Conservation (phyloP, 495 filamentous ascomycete genomes). For the Penicillium canariense region DNA sequence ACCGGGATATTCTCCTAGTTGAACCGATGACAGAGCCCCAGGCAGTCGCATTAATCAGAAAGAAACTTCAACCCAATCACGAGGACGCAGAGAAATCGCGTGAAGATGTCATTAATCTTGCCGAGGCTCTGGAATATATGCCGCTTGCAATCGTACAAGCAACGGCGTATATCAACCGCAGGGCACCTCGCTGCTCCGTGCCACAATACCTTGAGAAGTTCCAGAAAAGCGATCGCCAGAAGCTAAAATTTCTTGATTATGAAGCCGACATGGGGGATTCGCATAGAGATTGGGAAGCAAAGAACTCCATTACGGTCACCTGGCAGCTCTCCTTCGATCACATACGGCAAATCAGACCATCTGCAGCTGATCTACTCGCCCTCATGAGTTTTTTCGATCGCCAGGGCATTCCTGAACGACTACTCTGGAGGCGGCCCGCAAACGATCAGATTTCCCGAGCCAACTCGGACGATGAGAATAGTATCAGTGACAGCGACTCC, state of each 20-base stretch:
- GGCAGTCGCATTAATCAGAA: no score
- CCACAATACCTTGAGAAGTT: neutral
- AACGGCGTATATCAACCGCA: neutral
- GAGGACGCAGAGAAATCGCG: no score
- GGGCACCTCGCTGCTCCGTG: neutral
- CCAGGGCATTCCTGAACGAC: neutral
- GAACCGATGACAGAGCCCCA: no score
- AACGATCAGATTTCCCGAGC: neutral
- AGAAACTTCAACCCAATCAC: no score
- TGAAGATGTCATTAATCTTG: no score
- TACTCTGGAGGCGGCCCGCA: neutral
- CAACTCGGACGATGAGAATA: neutral
- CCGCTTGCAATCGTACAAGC: no score
- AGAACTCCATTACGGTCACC: neutral
- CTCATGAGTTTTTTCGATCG: slow-evolving; percentile 1
- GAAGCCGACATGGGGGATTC: neutral
- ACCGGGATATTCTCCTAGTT: no score
- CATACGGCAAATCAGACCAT: neutral
- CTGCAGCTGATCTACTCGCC: neutral
- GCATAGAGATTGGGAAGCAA: neutral
- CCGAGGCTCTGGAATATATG: no score
- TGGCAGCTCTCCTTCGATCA: neutral
- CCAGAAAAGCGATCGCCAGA: neutral
- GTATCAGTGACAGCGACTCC: neutral
- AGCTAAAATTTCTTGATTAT: neutral